Conservation (phyloP, 208 protist genomes). For the Herpetomonas samuelpessoai region DNA sequence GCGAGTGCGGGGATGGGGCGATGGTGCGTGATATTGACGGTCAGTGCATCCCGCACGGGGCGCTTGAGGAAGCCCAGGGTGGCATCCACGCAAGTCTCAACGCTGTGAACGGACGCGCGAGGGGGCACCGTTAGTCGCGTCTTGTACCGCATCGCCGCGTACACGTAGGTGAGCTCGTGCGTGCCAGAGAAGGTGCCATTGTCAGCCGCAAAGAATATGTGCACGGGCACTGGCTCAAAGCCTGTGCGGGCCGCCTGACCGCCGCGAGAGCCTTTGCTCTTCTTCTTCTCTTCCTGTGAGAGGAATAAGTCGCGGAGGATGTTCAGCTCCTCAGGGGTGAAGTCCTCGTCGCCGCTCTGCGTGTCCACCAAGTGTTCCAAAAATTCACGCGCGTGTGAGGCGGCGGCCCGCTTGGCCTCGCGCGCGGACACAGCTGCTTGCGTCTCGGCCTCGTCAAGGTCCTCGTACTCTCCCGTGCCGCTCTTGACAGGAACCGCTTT, state of each 20-base stretch:
- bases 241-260: background rate
- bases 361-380: background rate
- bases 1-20: slow-evolving; percentile 32
- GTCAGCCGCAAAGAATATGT: slow-evolving; percentile 58
- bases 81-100: slow-evolving; percentile 37
- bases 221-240: slow-evolving; percentile 19
- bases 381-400: background rate
- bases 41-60: slow-evolving; percentile 29
- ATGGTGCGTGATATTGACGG: slow-evolving; percentile 13
- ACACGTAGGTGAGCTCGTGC: slow-evolving; percentile 50
- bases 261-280: background rate
- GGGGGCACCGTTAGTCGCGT: slow-evolving; percentile 11
- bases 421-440: slow-evolving; percentile 18
- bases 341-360: background rate
- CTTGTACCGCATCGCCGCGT: slow-evolving; percentile 38
- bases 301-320: background rate
- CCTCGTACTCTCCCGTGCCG: background rate
- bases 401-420: slow-evolving; percentile 3
- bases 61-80: slow-evolving; percentile 44
- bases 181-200: slow-evolving; percentile 53
- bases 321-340: background rate
- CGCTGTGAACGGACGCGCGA: background rate
- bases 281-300: background rate
- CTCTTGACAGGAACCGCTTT: background rate
- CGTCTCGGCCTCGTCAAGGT: slow-evolving; percentile 19